Percentiles rank a stretch among this genome's conserved stretches.
Conservation (phyloP, 257 asterid species). For the Sherardia arvensis region DNA sequence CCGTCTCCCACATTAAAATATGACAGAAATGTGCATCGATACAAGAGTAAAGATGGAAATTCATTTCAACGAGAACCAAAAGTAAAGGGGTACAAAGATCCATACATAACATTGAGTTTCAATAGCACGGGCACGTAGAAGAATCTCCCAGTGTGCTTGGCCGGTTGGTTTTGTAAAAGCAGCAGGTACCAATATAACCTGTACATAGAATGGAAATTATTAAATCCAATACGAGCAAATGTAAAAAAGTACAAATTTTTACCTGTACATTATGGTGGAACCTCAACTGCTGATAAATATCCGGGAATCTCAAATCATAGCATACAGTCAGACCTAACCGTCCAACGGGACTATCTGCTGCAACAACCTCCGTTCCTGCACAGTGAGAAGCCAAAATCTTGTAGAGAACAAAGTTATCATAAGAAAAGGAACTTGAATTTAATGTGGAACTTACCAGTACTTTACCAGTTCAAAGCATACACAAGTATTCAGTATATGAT, state of each 20-base stretch:
- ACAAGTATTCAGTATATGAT: background rate
- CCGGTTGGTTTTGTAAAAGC: constrained; percentile 90
- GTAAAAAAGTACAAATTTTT: background rate
- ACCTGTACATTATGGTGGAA: constrained; percentile 67
- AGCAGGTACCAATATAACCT: constrained; percentile 79
- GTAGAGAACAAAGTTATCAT: background rate
- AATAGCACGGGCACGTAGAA: constrained; percentile 92
- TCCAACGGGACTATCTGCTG: constrained; percentile 75
- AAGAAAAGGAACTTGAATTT: background rate
- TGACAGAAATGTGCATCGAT: background rate
- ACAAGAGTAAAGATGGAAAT: background rate
- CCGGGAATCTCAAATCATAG: constrained; percentile 92
- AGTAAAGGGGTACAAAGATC: background rate
- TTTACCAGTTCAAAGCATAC: background rate
- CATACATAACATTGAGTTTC: constrained; percentile 93
- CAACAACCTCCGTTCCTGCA: constrained; percentile 57
- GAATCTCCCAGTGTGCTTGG: constrained; percentile 88
- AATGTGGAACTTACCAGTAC: too few relatives aligned
- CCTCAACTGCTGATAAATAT: constrained; percentile 82
- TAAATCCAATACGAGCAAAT: background rate
- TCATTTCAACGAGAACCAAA: background rate
- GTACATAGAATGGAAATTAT: constrained; percentile 6
- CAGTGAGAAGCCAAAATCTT: background rate
- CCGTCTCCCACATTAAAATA: background rate
- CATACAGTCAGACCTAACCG: constrained; percentile 80